Evolutionary conservation across 2,329 filamentous ascomycete genomes (phyloP).

Genomic region (Coleophoma eucalyptorum): DNA sequence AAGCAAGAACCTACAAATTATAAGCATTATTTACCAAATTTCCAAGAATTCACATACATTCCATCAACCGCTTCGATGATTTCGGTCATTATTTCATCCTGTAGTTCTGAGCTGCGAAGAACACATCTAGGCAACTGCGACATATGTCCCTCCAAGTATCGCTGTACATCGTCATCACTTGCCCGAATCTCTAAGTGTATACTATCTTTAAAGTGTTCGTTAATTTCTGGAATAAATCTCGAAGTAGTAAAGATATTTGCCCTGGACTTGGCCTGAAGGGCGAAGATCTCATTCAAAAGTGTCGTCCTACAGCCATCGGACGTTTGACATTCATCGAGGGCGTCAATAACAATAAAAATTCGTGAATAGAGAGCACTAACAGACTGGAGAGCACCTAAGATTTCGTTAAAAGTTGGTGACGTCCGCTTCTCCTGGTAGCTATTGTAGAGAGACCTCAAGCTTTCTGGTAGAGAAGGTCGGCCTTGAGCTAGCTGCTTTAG

Average conservation of each 20-base stretch:
- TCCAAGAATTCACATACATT: not conserved
- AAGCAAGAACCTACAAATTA: slow-evolving; percentile 6
- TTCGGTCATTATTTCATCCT: not conserved
- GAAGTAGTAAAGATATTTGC: not conserved
- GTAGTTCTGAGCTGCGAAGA: not conserved
- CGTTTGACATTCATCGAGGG: slow-evolving; percentile 12
- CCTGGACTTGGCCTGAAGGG: not conserved
- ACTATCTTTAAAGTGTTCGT: not conserved
- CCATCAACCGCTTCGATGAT: not conserved
- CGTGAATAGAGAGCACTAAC: not conserved
- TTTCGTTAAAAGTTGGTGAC: not conserved
- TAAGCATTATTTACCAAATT: not conserved
- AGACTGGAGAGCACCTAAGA: not conserved
- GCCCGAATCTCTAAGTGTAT: not conserved
- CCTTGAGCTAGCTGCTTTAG: not conserved
- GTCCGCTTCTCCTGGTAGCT: not conserved
- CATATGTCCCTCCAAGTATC: too few species aligned
- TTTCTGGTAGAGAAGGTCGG: not conserved
- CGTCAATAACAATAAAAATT: slow-evolving; percentile 14
- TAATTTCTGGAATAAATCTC: not conserved
- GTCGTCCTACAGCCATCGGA: not conserved
- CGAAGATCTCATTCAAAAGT: not conserved
- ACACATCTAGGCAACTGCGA: not conserved
- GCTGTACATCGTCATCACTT: not conserved
- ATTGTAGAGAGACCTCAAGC: not conserved